These are phyloP conservation scores for Albatrellus ellisii DNA, from an alignment of 768 basidiomycete genomes.

Conservation along the genomic window DNA sequence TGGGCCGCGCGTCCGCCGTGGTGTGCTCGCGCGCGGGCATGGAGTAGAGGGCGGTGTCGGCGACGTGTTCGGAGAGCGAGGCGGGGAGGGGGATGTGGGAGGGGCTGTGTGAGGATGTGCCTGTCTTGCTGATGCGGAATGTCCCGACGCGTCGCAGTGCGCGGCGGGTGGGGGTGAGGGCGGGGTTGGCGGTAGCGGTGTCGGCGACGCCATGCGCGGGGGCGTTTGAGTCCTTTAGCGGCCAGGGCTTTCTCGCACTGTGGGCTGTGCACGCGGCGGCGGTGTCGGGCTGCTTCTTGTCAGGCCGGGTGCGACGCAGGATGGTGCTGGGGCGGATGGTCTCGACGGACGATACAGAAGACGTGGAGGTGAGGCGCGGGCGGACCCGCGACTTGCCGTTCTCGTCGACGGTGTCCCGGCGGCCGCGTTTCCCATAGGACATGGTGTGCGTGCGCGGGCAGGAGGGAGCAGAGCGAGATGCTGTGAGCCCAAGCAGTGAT, in stretches of 20 bases:
- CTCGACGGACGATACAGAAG: slow-evolving; percentile 12
- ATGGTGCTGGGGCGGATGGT: slow-evolving; percentile 9
- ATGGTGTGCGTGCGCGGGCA: neutral
- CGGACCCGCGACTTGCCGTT: slow-evolving; percentile 12
- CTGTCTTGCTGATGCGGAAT: slow-evolving; percentile 6
- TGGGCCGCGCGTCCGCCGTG: neutral
- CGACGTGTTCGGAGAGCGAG: neutral
- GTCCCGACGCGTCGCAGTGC: slow-evolving; percentile 13
- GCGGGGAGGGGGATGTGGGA: slow-evolving; percentile 6
- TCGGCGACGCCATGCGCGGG: neutral
- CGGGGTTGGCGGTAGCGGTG: slow-evolving; percentile 1
- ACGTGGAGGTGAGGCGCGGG: slow-evolving; percentile 12
- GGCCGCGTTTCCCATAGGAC: slow-evolving; percentile 9
- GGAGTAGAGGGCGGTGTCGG: neutral
- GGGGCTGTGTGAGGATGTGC: neutral
- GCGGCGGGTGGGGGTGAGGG: slow-evolving; percentile 4
- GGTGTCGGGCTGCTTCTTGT: neutral
- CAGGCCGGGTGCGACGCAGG: neutral
- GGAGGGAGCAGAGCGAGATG: neutral
- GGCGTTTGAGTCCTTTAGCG: slow-evolving; percentile 11
- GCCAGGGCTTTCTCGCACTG: neutral
- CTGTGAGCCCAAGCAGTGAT: neutral
- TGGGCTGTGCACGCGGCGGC: neutral
- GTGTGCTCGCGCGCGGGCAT: neutral
- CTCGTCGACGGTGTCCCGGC: slow-evolving; percentile 12